Base-by-base conservation (phyloP, 2,329 filamentous ascomycete genomes). In the Bipolaris sorokiniana region DNA sequence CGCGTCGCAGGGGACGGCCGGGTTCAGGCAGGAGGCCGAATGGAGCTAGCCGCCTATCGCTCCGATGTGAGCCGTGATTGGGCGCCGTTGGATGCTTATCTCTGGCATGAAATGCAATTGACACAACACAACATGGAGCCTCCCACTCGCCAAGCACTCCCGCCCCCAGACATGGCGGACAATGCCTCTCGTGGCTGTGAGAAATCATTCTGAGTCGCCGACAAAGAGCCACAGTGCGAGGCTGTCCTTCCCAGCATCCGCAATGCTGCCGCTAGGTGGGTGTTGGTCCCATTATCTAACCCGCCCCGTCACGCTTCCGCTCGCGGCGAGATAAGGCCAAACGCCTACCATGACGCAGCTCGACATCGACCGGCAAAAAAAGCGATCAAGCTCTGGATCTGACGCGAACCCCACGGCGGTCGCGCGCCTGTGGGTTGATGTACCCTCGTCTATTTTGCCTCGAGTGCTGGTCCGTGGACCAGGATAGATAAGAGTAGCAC, bases 401-500 rank as follows among this genome's bases (percentile, higher is more conserved):
- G 63, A 65, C 61, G 65, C 69, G 64, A 68, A 76, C 73, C 74
- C 74, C 74, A 76, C 74, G 73, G 65, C 67, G 60, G 54, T 66
- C 64, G 53, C 42, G 57, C 48, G 38, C 42, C 66, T 69, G 71
- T 70, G 67, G 65, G 67, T 63, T 42, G 63, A 66, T 66, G 66
- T 63, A 65, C 56, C 57, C 56, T 74, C 70, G 69, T 74, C 67
- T 73, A 71, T 71, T 73, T 72, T 70, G 67, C 72, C 69, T 67
- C 63, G 62, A 69, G 62, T 51, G 62, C 55, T 66, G 66, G 62
- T 66, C 70, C 64, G 65, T 70, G 65, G 67, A 73, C 72, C 65
- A 69, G 71, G 70, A 69, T 63, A 72, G 72, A 75, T 75, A 75
- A 75, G 72, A 65, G 62, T 68, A 68, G 63, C 66, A 75, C 71